A percentile compares a stretch with the other conserved stretches of the same genome.
phyloP scores from a whole-genome alignment of 176 grass and related monocot genomes.

The Juncus inflexus region DNA sequence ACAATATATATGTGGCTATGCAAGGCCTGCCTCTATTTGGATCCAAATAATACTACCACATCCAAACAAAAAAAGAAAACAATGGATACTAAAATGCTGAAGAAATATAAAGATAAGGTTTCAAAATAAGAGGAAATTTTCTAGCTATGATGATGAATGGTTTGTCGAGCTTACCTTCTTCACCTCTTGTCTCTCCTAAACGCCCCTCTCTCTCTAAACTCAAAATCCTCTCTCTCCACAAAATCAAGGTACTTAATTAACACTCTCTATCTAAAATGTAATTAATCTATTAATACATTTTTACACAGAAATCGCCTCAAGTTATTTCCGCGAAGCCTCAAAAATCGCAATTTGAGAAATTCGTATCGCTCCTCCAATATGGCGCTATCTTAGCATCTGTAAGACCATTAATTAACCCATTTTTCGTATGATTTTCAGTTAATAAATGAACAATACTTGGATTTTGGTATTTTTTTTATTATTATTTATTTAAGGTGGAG shows the following conservation, averaged over 20 bases:
- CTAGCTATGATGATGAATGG: conserved; percentile 13
- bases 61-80: background rate
- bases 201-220: conserved; percentile 23
- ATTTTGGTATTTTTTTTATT: background rate
- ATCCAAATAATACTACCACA: conserved; percentile 11
- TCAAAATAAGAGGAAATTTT: background rate
- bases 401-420: conserved; percentile 1
- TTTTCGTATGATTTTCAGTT: too few species aligned
- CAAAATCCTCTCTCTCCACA: conserved; percentile 37
- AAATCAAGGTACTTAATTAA: conserved; percentile 35
- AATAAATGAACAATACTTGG: background rate
- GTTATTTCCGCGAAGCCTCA: conserved; percentile 4
- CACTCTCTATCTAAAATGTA: background rate
- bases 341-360: conserved; percentile 40
- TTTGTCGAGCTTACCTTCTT: conserved; percentile 41
- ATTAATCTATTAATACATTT: background rate
- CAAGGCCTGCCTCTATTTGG: background rate
- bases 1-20: background rate
- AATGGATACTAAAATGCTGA: too few species aligned
- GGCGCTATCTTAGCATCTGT: conserved; percentile 60
- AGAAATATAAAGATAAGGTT: conserved; percentile 16
- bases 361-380: conserved; percentile 44
- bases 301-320: conserved; percentile 14
- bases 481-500: conserved; percentile 38
- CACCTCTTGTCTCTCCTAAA: conserved; percentile 7